Evolutionary conservation across 2,329 filamentous ascomycete genomes (phyloP).

Genomic region (Clonostachys rosea): DNA sequence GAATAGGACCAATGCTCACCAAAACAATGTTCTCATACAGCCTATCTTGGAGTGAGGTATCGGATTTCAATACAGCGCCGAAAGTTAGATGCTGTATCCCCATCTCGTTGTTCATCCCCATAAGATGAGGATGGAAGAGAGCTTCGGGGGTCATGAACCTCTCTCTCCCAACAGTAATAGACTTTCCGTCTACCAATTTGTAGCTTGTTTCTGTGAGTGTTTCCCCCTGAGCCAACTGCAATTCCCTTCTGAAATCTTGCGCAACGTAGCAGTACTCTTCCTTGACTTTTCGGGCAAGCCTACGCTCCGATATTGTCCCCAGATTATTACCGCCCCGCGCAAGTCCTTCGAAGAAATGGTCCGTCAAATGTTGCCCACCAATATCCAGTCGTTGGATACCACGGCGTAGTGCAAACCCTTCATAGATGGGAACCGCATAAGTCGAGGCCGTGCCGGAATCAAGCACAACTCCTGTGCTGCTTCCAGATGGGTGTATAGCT

Average conservation of each 20-base stretch:
- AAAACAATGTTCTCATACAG: conserved; percentile 99
- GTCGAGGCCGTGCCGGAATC: conserved; percentile 99
- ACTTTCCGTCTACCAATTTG: conserved; percentile 98
- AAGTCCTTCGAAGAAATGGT: conserved; percentile 99
- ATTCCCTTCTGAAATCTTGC: conserved; percentile 99
- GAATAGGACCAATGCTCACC: conserved; percentile 57
- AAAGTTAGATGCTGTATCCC: conserved; percentile 99
- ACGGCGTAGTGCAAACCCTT: conserved; percentile 99
- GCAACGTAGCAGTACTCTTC: conserved; percentile 99
- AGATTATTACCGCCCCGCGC: conserved; percentile 99
- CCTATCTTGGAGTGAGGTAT: conserved; percentile 99
- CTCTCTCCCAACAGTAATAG: conserved; percentile 99
- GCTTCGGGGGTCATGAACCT: conserved; percentile 99
- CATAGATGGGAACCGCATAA: conserved; percentile 99
- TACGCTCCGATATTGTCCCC: conserved; percentile 98
- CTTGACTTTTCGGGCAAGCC: conserved; percentile 99
- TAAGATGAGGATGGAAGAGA: conserved; percentile 97
- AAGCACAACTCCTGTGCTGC: conserved; percentile 99
- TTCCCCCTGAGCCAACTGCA: conserved; percentile 98
- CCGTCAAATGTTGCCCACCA: conserved; percentile 99
- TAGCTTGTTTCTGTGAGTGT: conserved; percentile 99
- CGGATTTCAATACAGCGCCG: conserved; percentile 99
- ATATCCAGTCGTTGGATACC: conserved; percentile 99
- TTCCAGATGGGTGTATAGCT: conserved; percentile 98
- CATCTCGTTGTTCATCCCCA: conserved; percentile 88